A percentile compares a stretch with the other conserved stretches of the same genome.
These are phyloP conservation scores for Trichoderma virens DNA, from an alignment of 495 filamentous ascomycete genomes.

Conservation along the genomic window DNA sequence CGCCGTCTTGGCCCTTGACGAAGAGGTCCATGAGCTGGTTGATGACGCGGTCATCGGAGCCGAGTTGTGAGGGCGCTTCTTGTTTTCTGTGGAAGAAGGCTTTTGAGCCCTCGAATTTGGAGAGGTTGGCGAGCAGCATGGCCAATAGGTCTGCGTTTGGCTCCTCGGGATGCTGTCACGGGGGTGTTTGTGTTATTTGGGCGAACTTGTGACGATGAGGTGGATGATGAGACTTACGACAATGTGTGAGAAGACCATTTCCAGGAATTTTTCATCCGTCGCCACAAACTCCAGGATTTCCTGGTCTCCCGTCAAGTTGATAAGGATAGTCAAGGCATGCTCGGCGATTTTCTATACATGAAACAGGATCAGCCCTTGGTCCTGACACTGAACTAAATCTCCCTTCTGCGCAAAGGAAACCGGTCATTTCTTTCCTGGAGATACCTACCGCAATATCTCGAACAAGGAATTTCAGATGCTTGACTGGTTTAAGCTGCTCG, in stretches of 20 bases:
- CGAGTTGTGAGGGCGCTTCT: slow-evolving; percentile 45
- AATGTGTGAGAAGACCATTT: slow-evolving; percentile 59
- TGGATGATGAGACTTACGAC: slow-evolving; percentile 52
- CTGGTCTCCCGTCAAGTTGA: slow-evolving; percentile 77
- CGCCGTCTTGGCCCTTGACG: slow-evolving; percentile 75
- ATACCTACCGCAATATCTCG: slow-evolving; percentile 71
- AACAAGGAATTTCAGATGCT: slow-evolving; percentile 82
- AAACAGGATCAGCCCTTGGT: slow-evolving; percentile 10
- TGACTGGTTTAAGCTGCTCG: slow-evolving; percentile 67
- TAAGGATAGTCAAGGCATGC: slow-evolving; percentile 84
- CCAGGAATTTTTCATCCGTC: slow-evolving; percentile 74
- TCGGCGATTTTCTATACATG: slow-evolving; percentile 68
- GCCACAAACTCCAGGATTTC: slow-evolving; percentile 66
- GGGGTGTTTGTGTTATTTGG: neutral
- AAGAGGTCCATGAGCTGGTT: slow-evolving; percentile 94
- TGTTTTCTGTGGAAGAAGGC: slow-evolving; percentile 59
- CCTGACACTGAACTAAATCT: neutral
- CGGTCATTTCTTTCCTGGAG: too few relatives aligned
- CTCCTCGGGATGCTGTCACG: slow-evolving; percentile 42
- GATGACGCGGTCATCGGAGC: slow-evolving; percentile 66
- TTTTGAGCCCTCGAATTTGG: slow-evolving; percentile 66
- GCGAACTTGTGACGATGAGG: too few relatives aligned
- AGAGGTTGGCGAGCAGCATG: slow-evolving; percentile 89
- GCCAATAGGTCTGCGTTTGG: slow-evolving; percentile 74
- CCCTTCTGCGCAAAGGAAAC: neutral